Conservation (phyloP, 1,139 yeast genomes). For the Saccharomyces hybrid region DNA sequence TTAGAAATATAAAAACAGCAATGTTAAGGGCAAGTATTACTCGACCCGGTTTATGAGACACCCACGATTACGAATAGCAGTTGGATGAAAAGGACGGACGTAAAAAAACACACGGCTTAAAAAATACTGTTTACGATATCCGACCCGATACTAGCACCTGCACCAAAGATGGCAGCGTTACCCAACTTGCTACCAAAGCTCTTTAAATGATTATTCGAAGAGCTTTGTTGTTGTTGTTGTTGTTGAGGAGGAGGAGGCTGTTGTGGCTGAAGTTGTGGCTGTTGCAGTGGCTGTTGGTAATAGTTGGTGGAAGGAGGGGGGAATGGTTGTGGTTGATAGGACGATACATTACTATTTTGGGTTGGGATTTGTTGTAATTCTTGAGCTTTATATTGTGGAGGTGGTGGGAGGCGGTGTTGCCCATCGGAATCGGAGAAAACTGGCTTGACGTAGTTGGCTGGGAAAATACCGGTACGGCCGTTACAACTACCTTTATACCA, state of each 20-base stretch:
- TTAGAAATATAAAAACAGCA: background rate
- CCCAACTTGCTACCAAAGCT: conserved; percentile 81
- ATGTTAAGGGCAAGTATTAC: background rate
- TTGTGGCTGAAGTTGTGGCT: conserved; percentile 14
- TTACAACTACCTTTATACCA: conserved; percentile 83
- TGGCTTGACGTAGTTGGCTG: conserved; percentile 69
- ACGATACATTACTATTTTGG: conserved; percentile 21
- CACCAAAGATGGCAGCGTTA: conserved; percentile 92
- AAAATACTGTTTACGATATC: conserved; percentile 81
- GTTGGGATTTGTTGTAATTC: conserved; percentile 6
- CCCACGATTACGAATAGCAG: background rate
- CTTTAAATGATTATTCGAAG: conserved; percentile 34
- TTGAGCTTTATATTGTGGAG: conserved; percentile 38
- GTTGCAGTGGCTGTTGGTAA: conserved; percentile 12
- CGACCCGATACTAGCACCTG: conserved; percentile 93
- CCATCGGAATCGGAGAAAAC: conserved; percentile 33
- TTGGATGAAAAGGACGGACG: background rate
- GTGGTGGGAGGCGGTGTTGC: conserved; percentile 36
- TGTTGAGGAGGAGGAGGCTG: conserved; percentile 11
- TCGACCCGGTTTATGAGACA: background rate
- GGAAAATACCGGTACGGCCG: conserved; percentile 72
- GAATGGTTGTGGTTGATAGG: conserved; percentile 11
- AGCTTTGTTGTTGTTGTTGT: conserved; percentile 14
- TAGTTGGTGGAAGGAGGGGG: conserved; percentile 13
- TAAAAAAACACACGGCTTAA: conserved; percentile 30